Evolutionary conservation across 768 basidiomycete species (phyloP).

Genomic region (Agaricus sinodeliciosus): DNA sequence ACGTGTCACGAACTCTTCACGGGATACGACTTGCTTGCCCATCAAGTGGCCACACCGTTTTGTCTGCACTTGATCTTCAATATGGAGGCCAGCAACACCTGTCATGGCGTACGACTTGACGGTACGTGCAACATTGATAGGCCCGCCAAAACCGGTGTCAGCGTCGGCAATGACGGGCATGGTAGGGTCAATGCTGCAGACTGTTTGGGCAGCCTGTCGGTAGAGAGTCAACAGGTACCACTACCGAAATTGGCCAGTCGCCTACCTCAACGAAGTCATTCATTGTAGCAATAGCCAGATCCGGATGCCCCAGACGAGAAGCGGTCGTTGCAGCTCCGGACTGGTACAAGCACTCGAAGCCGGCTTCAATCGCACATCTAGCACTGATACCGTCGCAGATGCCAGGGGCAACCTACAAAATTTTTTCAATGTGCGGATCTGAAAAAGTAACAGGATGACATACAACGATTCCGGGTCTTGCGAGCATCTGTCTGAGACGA

Average conservation of each 20-base stretch:
- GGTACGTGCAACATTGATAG: slow-evolving; percentile 68
- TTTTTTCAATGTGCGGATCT: not conserved
- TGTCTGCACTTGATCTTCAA: slow-evolving; percentile 78
- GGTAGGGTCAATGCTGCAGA: slow-evolving; percentile 55
- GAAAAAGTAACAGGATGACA: slow-evolving; percentile 16
- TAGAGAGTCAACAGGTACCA: not conserved
- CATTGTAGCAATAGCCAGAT: slow-evolving; percentile 68
- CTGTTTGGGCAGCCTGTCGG: slow-evolving; percentile 56
- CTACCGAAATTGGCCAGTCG: not conserved
- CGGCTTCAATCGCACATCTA: slow-evolving; percentile 65
- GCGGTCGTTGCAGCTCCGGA: slow-evolving; percentile 79
- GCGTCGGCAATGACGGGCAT: slow-evolving; percentile 73
- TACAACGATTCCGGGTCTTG: slow-evolving; percentile 65
- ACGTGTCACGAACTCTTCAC: slow-evolving; percentile 66
- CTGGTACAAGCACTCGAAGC: slow-evolving; percentile 71
- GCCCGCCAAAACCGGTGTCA: slow-evolving; percentile 74
- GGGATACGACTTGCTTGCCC: slow-evolving; percentile 76
- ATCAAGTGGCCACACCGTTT: slow-evolving; percentile 75
- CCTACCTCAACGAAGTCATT: slow-evolving; percentile 64
- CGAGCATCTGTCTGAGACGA: slow-evolving; percentile 56
- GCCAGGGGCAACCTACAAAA: slow-evolving; percentile 52
- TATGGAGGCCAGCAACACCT: slow-evolving; percentile 69
- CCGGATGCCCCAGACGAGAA: slow-evolving; percentile 68
- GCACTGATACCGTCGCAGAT: slow-evolving; percentile 73
- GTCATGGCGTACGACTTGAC: slow-evolving; percentile 59